Evolutionary conservation across 139 green algal species (phyloP).

Genomic region (Micromonas pusilla): DNA sequence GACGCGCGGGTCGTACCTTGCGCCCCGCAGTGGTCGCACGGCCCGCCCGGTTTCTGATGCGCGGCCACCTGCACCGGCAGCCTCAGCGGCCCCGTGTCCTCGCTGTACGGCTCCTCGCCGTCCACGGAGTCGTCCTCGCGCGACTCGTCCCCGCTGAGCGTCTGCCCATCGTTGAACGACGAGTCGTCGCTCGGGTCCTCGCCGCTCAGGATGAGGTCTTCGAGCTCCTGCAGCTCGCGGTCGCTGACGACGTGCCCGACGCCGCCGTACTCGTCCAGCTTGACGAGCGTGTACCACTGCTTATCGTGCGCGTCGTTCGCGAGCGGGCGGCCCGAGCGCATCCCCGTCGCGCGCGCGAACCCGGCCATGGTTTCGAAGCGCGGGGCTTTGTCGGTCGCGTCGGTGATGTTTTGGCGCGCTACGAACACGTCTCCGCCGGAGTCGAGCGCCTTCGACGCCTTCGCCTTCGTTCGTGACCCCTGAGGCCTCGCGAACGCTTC

Average conservation of each 20-base stretch:
- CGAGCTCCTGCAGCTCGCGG: neutral
- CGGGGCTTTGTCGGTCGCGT: too few species aligned
- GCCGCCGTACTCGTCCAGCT: neutral
- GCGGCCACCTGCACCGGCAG: neutral
- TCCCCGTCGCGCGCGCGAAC: neutral
- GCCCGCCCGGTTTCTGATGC: slow-evolving; percentile 26
- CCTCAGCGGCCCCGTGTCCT: neutral
- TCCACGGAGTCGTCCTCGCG: neutral
- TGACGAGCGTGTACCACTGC: slow-evolving; percentile 17
- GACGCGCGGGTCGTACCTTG: neutral
- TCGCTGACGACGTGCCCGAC: neutral
- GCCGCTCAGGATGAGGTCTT: neutral
- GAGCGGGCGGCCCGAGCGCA: neutral
- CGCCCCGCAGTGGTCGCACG: slow-evolving; percentile 39
- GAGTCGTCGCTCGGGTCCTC: neutral
- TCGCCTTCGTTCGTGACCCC: too few species aligned
- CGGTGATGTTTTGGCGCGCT: too few species aligned
- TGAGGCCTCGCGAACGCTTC: too few species aligned
- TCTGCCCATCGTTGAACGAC: neutral
- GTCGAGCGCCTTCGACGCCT: too few species aligned
- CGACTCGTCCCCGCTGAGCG: neutral
- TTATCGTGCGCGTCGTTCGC: neutral
- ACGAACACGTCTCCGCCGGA: too few species aligned
- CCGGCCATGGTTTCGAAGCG: too few species aligned
- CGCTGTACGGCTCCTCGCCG: neutral